Conservation (phyloP, 305 asterid genomes). For the Withania somnifera region DNA sequence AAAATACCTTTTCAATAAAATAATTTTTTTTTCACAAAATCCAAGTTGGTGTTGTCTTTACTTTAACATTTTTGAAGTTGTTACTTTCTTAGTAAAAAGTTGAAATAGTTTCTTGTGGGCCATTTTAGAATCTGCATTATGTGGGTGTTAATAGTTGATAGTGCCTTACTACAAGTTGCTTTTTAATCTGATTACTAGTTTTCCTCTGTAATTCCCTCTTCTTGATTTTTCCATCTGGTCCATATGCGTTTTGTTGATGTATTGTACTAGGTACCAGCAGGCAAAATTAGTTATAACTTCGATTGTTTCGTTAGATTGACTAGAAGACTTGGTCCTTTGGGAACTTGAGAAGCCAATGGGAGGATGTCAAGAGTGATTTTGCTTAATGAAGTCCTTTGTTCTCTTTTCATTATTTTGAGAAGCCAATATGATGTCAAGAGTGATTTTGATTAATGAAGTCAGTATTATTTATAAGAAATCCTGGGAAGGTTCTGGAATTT, state of each 20-base stretch:
- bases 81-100: background rate
- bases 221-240: background rate
- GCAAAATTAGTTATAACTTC: background rate
- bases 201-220: background rate
- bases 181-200: background rate
- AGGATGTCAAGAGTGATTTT: background rate
- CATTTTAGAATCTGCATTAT: slow-evolving; percentile 2
- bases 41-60: too few relatives aligned
- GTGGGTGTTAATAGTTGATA: background rate
- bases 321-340: background rate
- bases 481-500: background rate
- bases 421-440: slow-evolving; percentile 1
- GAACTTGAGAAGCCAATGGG: background rate
- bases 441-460: background rate
- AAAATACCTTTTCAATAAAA: background rate
- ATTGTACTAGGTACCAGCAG: background rate
- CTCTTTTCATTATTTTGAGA: background rate
- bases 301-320: background rate
- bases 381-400: background rate
- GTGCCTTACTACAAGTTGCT: background rate
- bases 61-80: too few relatives aligned
- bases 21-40: background rate
- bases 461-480: background rate
- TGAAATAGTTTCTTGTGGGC: slow-evolving; percentile 3
- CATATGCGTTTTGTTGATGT: background rate